Base-by-base conservation (phyloP, 1,284 basidiomycete species). In the Ganoderma meredithae region DNA sequence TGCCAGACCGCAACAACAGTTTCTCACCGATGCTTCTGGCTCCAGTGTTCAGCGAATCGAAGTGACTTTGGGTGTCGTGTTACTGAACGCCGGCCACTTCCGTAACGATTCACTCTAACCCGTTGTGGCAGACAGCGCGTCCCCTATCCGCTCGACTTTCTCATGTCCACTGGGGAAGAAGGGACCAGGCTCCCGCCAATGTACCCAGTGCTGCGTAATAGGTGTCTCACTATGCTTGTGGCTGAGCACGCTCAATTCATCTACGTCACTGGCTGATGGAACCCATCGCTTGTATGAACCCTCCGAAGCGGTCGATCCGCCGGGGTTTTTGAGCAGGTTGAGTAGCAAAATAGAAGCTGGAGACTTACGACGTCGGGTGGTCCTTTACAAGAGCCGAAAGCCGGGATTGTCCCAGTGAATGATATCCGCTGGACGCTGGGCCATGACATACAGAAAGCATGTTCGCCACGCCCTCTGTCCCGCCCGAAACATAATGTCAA, bases 301-400 rank as follows among this genome's bases (percentile, higher is more conserved):
- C 22, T 49, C 22, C 47, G 22, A 5, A 49, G 25, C 25, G 22
- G 15, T 27, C 19, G 52, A 33, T 31, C 52, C 52, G 33, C 17
- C 52, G 52, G 52, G 31, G 12, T 27, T 55, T 55, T 55, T 55
- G 31, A 55, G 52, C 27, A 31, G 27, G 52, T 31, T 19, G 52
- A 55, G 52, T 55, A 55, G 31, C 52, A 33, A 55, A 19, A 33
- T 55, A 8, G 52, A 55, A 55, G 52, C 17, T 55, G 31, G 52
- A 33, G 27, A 55, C 52, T 55, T 33, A 55, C 27, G 27, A 55
- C 52, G 33, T 55, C 27, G 31, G 31, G 52, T 15, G 27, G 27
- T 15, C 27, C 31, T 55, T 33, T 17, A 17, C 52, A 55, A 55
- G 25, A 55, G 27, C 31, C 13, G 27, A 33, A 55, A 55, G 15